Conservation (phyloP, 2,329 filamentous ascomycete genomes). For the Penicillium freii region DNA sequence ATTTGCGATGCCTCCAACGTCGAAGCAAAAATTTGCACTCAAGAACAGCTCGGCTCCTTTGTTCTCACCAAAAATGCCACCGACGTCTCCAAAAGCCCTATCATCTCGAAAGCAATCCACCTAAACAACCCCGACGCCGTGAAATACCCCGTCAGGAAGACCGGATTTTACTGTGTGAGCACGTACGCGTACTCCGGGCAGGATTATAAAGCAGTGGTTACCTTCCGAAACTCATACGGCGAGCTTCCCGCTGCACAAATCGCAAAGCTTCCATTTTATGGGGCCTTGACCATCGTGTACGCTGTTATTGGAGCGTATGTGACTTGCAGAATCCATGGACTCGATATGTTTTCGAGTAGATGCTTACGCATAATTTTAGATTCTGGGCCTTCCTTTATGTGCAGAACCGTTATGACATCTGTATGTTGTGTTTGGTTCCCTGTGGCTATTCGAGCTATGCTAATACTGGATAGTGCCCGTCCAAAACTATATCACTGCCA, state of each 20-base stretch:
- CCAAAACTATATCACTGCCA: conserved; percentile 98
- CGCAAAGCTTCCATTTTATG: conserved; percentile 95
- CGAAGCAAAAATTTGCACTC: conserved; percentile 67
- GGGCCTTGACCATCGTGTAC: conserved; percentile 89
- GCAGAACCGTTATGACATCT: conserved; percentile 87
- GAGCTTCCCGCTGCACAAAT: conserved; percentile 95
- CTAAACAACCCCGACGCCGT: conserved; percentile 69
- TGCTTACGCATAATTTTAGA: conserved; percentile 41
- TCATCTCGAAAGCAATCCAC: conserved; percentile 78
- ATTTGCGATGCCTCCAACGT: conserved; percentile 77
- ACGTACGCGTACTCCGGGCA: conserved; percentile 67
- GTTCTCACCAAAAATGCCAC: conserved; percentile 76
- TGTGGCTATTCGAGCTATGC: conserved; percentile 12
- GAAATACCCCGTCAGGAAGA: conserved; percentile 82
- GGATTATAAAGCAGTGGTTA: conserved; percentile 76
- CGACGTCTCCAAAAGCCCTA: conserved; percentile 65
- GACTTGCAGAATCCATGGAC: not conserved
- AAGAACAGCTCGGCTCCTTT: conserved; percentile 78
- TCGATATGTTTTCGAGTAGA: not conserved
- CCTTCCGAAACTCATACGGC: conserved; percentile 94
- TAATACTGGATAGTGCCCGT: conserved; percentile 68
- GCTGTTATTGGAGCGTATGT: conserved; percentile 72
- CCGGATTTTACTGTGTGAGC: conserved; percentile 92
- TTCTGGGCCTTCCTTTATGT: conserved; percentile 97
- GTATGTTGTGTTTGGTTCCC: conserved; percentile 50